phyloP scores from a whole-genome alignment of 176 grass and related monocot genomes.

The Zoysia japonica region DNA sequence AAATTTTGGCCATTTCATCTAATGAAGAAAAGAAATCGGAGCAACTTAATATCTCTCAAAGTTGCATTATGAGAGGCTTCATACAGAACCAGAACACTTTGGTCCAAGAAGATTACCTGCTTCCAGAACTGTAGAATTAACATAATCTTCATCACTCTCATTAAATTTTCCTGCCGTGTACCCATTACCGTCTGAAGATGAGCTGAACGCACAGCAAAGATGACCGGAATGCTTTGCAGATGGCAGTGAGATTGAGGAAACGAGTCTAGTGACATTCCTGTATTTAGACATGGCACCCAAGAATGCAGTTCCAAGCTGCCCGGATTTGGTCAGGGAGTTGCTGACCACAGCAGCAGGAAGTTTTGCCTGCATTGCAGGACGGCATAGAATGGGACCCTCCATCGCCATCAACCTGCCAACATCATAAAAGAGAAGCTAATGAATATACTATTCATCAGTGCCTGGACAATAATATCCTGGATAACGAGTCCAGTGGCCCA shows the following conservation, averaged over 20 bases:
- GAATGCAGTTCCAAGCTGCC: constrained; percentile 51
- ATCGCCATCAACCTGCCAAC: constrained; percentile 52
- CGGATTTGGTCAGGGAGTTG: constrained; percentile 51
- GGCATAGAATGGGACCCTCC: constrained; percentile 67
- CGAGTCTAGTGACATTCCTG: constrained; percentile 46
- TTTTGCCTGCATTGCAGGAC: constrained; percentile 52
- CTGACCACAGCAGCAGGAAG: constrained; percentile 40
- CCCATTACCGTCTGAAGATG: constrained; percentile 80
- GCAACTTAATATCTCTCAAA: not conserved
- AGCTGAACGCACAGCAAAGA: constrained; percentile 69
- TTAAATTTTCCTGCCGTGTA: constrained; percentile 79
- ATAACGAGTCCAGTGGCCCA: not conserved
- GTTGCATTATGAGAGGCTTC: not conserved
- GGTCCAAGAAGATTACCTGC: constrained; percentile 54
- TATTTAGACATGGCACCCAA: constrained; percentile 47
- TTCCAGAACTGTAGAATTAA: constrained; percentile 82
- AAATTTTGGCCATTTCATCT: not conserved
- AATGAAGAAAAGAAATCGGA: not conserved
- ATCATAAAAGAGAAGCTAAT: constrained; percentile 4
- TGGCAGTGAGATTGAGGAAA: constrained; percentile 40
- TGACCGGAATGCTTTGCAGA: constrained; percentile 32
- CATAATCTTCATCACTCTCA: constrained; percentile 84
- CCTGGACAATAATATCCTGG: not conserved
- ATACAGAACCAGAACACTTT: not conserved
- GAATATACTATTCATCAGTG: constrained; percentile 5